These are phyloP conservation scores for Camellia japonica DNA, from an alignment of 148 eudicot genomes.

Conservation along the genomic window DNA sequence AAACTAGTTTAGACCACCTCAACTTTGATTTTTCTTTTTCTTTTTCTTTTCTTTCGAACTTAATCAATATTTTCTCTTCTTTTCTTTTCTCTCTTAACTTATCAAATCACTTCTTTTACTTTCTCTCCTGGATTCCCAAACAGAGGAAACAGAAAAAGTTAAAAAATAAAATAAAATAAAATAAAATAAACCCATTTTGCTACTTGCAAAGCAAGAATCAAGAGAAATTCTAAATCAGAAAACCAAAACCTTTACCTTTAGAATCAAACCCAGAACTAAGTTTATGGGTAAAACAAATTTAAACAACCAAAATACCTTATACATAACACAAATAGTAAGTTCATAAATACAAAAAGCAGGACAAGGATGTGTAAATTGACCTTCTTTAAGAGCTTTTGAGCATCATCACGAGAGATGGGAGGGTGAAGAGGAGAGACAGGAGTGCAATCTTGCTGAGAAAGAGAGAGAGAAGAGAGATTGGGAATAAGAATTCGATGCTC, in stretches of 20 bases:
- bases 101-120: no score
- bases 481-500: constrained; percentile 90
- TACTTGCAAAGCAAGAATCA: background rate
- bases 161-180: no score
- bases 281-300: background rate
- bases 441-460: constrained; percentile 47
- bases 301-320: background rate
- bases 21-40: background rate
- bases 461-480: constrained; percentile 53
- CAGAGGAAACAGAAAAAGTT: background rate
- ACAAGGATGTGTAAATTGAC: constrained; percentile 15
- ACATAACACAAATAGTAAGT: background rate
- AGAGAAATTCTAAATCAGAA: background rate
- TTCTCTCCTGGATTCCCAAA: background rate
- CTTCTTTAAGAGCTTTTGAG: constrained; percentile 62
- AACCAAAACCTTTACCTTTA: background rate
- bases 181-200: background rate
- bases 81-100: no score
- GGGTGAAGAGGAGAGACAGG: constrained; percentile 41
- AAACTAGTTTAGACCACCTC: background rate
- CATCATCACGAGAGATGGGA: constrained; percentile 53
- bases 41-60: background rate
- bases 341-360: background rate
- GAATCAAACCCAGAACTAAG: background rate
- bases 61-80: background rate